A percentile compares a stretch with the other conserved stretches of the same genome.
Conservation (phyloP, 108 stramenopile genomes). For the Fragilaria crotonensis region DNA sequence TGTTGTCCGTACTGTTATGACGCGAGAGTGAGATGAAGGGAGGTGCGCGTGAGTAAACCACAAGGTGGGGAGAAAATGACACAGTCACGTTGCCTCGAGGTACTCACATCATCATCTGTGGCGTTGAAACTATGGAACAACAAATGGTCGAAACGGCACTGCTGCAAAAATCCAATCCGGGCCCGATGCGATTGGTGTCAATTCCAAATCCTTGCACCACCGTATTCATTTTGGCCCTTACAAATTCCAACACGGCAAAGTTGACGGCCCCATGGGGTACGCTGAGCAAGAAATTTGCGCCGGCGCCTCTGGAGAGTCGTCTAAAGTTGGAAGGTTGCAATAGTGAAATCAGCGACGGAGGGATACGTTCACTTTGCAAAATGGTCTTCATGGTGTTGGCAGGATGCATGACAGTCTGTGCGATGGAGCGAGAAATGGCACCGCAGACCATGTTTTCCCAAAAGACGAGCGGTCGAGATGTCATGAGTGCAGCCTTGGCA, state of each 20-base stretch:
- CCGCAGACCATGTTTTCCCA: constrained; percentile 90
- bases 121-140: constrained; percentile 86
- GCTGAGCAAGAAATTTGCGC: constrained; percentile 90
- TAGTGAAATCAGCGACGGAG: constrained; percentile 40
- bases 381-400: constrained; percentile 94
- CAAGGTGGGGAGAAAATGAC: background rate
- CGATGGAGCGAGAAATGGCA: constrained; percentile 74
- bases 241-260: constrained; percentile 91
- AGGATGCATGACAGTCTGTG: constrained; percentile 89
- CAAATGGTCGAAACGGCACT: constrained; percentile 84
- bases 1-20: constrained; percentile 68
- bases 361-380: constrained; percentile 55
- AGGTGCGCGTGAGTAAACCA: background rate
- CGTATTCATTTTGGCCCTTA: constrained; percentile 53
- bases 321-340: constrained; percentile 45
- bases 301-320: constrained; percentile 82
- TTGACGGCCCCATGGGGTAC: constrained; percentile 95
- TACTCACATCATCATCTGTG: constrained; percentile 90
- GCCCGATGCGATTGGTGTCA: constrained; percentile 42
- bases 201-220: constrained; percentile 22
- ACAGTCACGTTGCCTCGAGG: constrained; percentile 2
- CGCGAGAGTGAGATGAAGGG: background rate
- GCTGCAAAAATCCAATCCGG: constrained; percentile 90
- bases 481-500: background rate
- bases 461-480: constrained; percentile 41